Base-by-base conservation (phyloP, 129 eudicot genomes). In the Chrysanthemum makinoi region DNA sequence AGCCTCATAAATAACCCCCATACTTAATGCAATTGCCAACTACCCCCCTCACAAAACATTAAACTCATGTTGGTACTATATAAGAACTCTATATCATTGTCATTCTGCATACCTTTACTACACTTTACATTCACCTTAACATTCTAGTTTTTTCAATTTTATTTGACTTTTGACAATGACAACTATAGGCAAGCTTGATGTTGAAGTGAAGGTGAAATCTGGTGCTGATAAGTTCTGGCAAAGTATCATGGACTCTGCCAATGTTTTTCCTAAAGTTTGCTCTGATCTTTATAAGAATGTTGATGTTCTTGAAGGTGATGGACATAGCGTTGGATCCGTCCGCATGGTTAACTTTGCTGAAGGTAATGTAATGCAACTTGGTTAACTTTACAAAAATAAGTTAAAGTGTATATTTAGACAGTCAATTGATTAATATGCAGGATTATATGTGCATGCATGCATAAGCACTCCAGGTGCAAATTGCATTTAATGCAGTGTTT, bases 231-330 rank as follows among this genome's bases (percentile, higher is more conserved):
- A 91, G 80, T 71, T 86, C 33, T 91, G 97, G 96, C 22, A 72
- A 9, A 77, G 59, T 76, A 67, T 88, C 15, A 62, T 74, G 72
- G 94, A 91, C 47, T 86, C 96, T 4, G 66, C 78, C 52, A 83
- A 70, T 22, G 53, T 84, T 19, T 91, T 86, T 78, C 96, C 98
- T 18, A 89, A 84, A 80, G 92, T 82, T n/a, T 81, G 83, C 80
- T 81, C 98, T 70, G 78, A 88, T 28, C 76, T 80, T 17, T 88
- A 86, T 82, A 80, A 88, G 71, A 64, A 75, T 75, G 83, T 91
- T 56, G 75, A 91, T 60, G 22, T 91, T 33, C 66, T 91, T 70
- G 96, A 91, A 77, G 96, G 98, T 28, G 94, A 91, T 61, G 98
- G 96, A 49, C 72, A 66, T 10, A 75, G 96, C 16, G 87, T 77